Evolutionary conservation across 768 basidiomycete genomes (phyloP), one percentile per base, ranked within the genome.

Genomic region (Gloeostereum incarnatum): DNA sequence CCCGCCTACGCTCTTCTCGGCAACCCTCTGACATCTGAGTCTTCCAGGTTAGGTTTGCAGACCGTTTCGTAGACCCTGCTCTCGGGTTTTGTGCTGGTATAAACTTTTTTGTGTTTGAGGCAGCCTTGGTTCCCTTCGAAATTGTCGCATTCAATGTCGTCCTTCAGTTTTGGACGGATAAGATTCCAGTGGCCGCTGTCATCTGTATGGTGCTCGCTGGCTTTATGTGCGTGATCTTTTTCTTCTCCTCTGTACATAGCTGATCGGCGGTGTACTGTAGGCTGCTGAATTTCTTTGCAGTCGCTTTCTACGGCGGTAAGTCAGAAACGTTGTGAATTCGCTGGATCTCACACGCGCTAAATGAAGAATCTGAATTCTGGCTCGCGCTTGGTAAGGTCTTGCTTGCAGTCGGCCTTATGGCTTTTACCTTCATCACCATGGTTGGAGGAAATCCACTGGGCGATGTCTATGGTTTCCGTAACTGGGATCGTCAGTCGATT

Each of bases 361-460:
- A 6, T 31, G 5, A 25, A 71, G 71, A 75, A 52, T 67, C 71
- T 5, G 73, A 75, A 46, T 75, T 73, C 46, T 74, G 72, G 71
- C 54, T 75, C 6, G 61, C 71, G 17, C 44, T 68, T 11, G 71
- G 71, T 18, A 76, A 76, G 45, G 65, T 69, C 8, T 46, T 68
- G 16, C 54, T 78, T 2, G 65, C 66, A 7, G 43, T 63, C 30
- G 65, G 68, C n/a, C 49, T 78, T 7, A 67, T 73, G 39, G 39
- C 52, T 8, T 76, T 74, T 49, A 76, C 75, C 3, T 73, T 78
- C 40, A 52, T 76, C 23, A 72, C 71, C 10, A 76, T 78, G 75
- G 65, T 73, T 7, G 75, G 75, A 10, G 75, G 74, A 5, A 76
- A 76, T 49, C 75, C 74, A 2, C 44, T 63, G 18, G 69, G 62